Conservation (phyloP, 306 rosid species). For the Fragaria nilgerrensis region DNA sequence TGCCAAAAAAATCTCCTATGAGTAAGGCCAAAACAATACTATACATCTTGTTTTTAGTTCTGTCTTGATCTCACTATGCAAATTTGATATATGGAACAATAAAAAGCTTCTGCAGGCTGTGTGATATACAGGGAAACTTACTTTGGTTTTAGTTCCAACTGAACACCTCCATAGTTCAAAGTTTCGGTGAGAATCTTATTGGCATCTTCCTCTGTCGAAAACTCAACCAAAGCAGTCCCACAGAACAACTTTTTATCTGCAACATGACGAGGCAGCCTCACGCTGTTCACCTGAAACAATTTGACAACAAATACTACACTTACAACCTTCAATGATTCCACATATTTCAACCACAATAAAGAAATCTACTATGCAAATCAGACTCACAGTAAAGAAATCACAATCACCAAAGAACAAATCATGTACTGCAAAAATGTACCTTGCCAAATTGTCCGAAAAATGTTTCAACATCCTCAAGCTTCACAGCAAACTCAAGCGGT, state of each 20-base stretch:
- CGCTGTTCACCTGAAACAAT: conserved; percentile 70
- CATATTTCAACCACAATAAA: not conserved
- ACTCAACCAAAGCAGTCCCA: conserved; percentile 80
- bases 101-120: not conserved
- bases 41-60: not conserved
- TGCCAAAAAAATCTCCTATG: not conserved
- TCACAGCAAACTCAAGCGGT: conserved; percentile 63
- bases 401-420: too few relatives aligned
- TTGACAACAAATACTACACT: conserved; percentile 5
- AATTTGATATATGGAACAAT: not conserved
- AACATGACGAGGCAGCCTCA: conserved; percentile 84
- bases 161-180: conserved; percentile 56
- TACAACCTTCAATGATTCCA: not conserved
- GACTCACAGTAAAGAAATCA: not conserved
- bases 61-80: not conserved
- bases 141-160: conserved; percentile 69
- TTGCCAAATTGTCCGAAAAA: conserved; percentile 58
- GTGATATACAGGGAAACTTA: conserved; percentile 36
- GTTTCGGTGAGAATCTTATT: conserved; percentile 43
- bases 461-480: conserved; percentile 69
- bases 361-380: not conserved
- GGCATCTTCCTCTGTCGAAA: conserved; percentile 68
- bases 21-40: not conserved
- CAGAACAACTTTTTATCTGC: conserved; percentile 76
- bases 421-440: conserved; percentile 28